Conservation (phyloP, 2,329 filamentous ascomycete species). For the Penicillium carneum region DNA sequence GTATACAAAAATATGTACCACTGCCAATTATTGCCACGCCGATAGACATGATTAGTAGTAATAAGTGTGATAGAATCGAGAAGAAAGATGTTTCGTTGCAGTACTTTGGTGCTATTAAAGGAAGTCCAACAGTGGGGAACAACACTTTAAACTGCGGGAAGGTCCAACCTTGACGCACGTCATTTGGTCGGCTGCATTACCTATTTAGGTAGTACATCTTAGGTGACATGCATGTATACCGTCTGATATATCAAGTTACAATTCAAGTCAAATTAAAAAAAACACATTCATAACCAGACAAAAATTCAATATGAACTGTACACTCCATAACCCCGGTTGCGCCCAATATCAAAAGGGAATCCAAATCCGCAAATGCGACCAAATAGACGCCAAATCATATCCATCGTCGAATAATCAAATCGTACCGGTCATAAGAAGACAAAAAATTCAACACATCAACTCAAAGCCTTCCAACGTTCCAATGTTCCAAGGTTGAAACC, state of each 20-base stretch:
- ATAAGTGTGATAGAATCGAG: neutral
- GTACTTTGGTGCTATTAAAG: constrained; percentile 4
- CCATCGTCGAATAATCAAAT: constrained; percentile 24
- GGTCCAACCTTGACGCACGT: constrained; percentile 18
- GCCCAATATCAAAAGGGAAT: constrained; percentile 28
- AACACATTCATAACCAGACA: neutral
- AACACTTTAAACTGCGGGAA: constrained; percentile 10
- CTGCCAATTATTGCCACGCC: constrained; percentile 63
- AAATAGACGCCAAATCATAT: constrained; percentile 21
- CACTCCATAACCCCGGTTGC: constrained; percentile 6
- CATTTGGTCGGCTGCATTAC: constrained; percentile 11
- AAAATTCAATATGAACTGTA: neutral
- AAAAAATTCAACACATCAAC: neutral
- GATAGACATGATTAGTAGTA: constrained; percentile 43
- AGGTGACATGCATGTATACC: neutral
- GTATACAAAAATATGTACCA: constrained; percentile 41
- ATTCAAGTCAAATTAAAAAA: neutral
- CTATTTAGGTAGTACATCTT: neutral
- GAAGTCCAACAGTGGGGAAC: neutral
- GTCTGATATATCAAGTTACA: neutral
- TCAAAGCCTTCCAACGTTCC: neutral
- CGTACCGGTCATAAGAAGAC: constrained; percentile 14
- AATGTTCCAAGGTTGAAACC: neutral
- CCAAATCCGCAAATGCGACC: constrained; percentile 8
- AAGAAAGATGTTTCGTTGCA: too few species aligned